Percentiles rank a stretch among this genome's conserved stretches.
Conservation (phyloP, 2,329 filamentous ascomycete genomes). For the Sphaerostilbella broomeana region DNA sequence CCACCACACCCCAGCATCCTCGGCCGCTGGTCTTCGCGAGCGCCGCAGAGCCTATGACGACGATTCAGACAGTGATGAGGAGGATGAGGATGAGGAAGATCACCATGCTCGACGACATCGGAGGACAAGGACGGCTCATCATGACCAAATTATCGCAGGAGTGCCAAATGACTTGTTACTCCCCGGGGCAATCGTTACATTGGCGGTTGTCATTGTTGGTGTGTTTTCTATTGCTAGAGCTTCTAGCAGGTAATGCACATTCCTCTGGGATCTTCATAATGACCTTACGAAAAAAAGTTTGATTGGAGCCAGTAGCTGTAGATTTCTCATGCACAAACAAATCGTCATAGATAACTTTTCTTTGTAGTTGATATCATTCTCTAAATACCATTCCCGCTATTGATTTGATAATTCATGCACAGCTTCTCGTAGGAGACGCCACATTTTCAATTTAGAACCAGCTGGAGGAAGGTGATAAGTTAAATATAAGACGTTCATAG, state of each 20-base stretch:
- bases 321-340: slow-evolving; percentile 12
- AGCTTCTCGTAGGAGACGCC: background rate
- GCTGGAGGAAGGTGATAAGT: too few species aligned
- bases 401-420: background rate
- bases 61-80: slow-evolving; percentile 52
- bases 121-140: slow-evolving; percentile 36
- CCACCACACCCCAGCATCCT: slow-evolving; percentile 42
- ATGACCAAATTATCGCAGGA: slow-evolving; percentile 78
- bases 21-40: slow-evolving; percentile 41
- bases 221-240: slow-evolving; percentile 83
- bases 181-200: slow-evolving; percentile 88
- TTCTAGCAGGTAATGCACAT: slow-evolving; percentile 41
- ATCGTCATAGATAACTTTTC: slow-evolving; percentile 12
- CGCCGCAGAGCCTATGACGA: slow-evolving; percentile 42
- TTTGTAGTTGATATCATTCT: background rate
- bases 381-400: background rate
- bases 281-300: slow-evolving; percentile 31
- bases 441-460: too few species aligned
- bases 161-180: slow-evolving; percentile 91
- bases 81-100: slow-evolving; percentile 47
- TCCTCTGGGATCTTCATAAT: slow-evolving; percentile 22
- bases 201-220: slow-evolving; percentile 87
- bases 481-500: too few species aligned
- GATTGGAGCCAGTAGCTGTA: slow-evolving; percentile 13
- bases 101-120: slow-evolving; percentile 41